Evolutionary conservation across 768 basidiomycete species (phyloP), one percentile per base, ranked within the genome.

Genomic region (Leucogyrophana mollusca): DNA sequence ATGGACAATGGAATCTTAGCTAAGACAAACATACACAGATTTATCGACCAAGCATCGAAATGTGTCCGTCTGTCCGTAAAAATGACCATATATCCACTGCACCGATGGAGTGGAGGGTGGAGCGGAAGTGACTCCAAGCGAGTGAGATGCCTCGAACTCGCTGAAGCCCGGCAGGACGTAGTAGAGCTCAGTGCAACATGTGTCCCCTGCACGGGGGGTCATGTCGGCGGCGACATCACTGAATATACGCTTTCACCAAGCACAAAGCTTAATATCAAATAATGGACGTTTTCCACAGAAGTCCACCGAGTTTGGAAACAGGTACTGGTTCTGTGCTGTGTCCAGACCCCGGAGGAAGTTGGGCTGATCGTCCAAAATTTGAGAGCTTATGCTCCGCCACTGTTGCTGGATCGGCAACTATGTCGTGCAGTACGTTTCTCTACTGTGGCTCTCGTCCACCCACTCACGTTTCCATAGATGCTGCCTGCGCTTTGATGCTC

Each of bases 321-420:
- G 74, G 61, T 98, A 99, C 65, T 97, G 94, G n/a, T n/a, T n/a
- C n/a, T n/a, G n/a, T n/a, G n/a, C n/a, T 95, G 93, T 52, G 90
- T 94, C 35, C 80, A 85, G 46, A 85, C 78, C 24, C 83, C 88
- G 14, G 93, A 96, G 45, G 96, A 99, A 64, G 79, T 94, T 45
- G 76, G 75, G 5, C 67, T 95, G 33, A 84, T 99, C 58, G 83
- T 90, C 36, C 85, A 87, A 62, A 89, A 95, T 61, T 68, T 99
- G 49, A 75, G 90, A 49, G 85, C 96, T 0, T 99, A 95, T 62
- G 81, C 89, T 10, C 96, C 96, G 36, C 93, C 96, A 9, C 76
- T 99, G 16, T 79, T 98, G 33, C 79, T 98, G 27, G 94, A 98
- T 62, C 91, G 90, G 90, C 49, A 93, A 92, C 61, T 93, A 94